phyloP scores from a whole-genome alignment of 2,329 filamentous ascomycete genomes.

The Claviceps citrina region DNA sequence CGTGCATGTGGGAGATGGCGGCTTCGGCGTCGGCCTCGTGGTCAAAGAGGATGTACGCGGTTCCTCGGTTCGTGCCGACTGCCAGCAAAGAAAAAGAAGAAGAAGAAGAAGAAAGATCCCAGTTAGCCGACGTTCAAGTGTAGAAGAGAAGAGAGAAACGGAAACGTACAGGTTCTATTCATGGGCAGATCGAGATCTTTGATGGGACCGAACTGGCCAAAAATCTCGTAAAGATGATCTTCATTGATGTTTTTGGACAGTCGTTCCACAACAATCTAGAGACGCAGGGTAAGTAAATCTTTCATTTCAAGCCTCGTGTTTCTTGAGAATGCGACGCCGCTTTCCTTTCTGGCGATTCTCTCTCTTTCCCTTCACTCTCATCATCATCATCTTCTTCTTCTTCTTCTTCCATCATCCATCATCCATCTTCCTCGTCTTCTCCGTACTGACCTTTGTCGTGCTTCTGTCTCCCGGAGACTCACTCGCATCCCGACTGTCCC shows the following conservation, averaged over 20 bases:
- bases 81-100: not conserved
- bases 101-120: too few species aligned
- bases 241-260: conserved; percentile 91
- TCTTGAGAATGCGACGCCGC: too few species aligned
- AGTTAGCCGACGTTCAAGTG: too few species aligned
- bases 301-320: conserved; percentile 22
- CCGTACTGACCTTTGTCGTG: too few species aligned
- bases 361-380: too few species aligned
- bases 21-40: conserved; percentile 66
- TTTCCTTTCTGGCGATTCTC: too few species aligned
- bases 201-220: conserved; percentile 74
- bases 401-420: too few species aligned
- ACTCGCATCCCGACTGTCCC: conserved; percentile 23
- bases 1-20: conserved; percentile 93
- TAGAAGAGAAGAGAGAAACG: not conserved
- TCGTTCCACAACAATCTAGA: conserved; percentile 84
- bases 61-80: conserved; percentile 84
- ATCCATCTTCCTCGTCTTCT: too few species aligned
- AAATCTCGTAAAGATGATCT: conserved; percentile 79
- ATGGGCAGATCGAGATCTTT: conserved; percentile 79
- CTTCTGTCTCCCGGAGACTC: conserved; percentile 26
- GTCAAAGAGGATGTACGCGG: conserved; percentile 78
- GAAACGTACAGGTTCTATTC: conserved; percentile 61
- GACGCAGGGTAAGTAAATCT: not conserved
- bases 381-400: too few species aligned